Base-by-base conservation (phyloP, 2,329 filamentous ascomycete genomes). In the Beauveria pseudobassiana region DNA sequence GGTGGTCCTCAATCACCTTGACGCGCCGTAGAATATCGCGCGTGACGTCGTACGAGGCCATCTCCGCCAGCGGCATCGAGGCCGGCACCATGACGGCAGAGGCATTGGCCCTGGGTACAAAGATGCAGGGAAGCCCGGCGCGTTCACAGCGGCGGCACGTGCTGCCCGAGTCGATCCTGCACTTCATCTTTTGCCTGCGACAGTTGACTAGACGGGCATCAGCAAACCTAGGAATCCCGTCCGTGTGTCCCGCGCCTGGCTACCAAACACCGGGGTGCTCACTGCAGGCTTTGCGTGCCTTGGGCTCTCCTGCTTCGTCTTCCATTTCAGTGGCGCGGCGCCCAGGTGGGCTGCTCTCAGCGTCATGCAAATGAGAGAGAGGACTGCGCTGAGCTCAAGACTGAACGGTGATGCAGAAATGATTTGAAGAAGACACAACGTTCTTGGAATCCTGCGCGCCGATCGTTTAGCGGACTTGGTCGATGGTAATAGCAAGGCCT, bases 101-200 rank as follows among this genome's bases (percentile, higher is more conserved):
- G 66, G 75, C 74, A 64, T 77, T 76, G 49, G 73, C 74, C 46
- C 74, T 69, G 12, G 75, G 75, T 38, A 75, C 73, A 62, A 76
- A 76, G 14, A 76, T 68, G 64, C 75, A 77, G 24, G 73, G 71
- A 10, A 73, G 68, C n/a, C 72, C 72, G 5, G 69, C 68, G 9
- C 71, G 69, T 20, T 69, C 61, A 60, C 72, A 75, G 62, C 73
- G 68, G 20, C 73, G 71, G 64, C 73, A 75, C 0, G 69, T 69
- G 18, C 69, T 67, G 26, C 72, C 70, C 7, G 68, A 65, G 18
- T 75, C 73, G 22, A 75, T 70, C 46, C 70, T 69, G 62, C 74
- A 76, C 66, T 73, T 74, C 73, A 76, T 75, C 67, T 75, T 71
- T 59, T 70, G 70, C 26, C 64, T 65, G 28, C 67, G 65, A 60